Evolutionary conservation across 1,284 basidiomycete genomes (phyloP).

Genomic region (Ceratobasidium sp.): DNA sequence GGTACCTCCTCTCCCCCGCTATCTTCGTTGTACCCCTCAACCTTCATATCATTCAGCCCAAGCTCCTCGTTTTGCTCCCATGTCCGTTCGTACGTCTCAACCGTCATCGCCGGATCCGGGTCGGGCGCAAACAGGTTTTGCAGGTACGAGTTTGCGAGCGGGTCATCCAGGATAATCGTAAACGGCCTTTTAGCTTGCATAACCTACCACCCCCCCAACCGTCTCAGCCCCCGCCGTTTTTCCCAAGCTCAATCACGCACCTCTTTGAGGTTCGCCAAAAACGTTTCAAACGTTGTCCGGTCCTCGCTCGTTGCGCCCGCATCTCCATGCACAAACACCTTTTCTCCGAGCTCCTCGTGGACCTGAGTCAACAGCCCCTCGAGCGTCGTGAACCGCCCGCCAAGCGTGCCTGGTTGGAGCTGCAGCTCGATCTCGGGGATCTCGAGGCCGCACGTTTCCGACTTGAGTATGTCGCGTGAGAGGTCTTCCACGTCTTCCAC

Average conservation of each 20-base stretch:
- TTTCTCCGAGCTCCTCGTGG: constrained; percentile 93
- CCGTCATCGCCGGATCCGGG: constrained; percentile 89
- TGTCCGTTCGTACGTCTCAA: constrained; percentile 84
- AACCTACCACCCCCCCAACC: constrained; percentile 61
- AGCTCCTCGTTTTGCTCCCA: constrained; percentile 96
- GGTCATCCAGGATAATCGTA: constrained; percentile 95
- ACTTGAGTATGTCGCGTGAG: constrained; percentile 94
- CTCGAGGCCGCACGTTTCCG: constrained; percentile 88
- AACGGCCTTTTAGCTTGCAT: constrained; percentile 82
- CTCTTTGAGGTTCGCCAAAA: constrained; percentile 83
- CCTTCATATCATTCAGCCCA: constrained; percentile 95
- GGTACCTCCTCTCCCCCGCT: constrained; percentile 50
- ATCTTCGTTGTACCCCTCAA: constrained; percentile 79
- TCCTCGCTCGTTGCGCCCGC: constrained; percentile 59
- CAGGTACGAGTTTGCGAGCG: constrained; percentile 93
- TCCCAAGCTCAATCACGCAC: constrained; percentile 57
- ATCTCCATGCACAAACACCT: constrained; percentile 69
- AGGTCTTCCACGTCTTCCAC: constrained; percentile 95
- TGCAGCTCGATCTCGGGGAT: constrained; percentile 97
- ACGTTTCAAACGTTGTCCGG: constrained; percentile 72
- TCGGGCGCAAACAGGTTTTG: constrained; percentile 96
- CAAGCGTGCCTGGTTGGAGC: constrained; percentile 92
- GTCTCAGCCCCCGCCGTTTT: background rate
- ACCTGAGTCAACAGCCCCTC: constrained; percentile 96
- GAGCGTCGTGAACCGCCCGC: constrained; percentile 97